Conservation (phyloP, 768 basidiomycete species). For the Pilatotrama ljubarskyi region DNA sequence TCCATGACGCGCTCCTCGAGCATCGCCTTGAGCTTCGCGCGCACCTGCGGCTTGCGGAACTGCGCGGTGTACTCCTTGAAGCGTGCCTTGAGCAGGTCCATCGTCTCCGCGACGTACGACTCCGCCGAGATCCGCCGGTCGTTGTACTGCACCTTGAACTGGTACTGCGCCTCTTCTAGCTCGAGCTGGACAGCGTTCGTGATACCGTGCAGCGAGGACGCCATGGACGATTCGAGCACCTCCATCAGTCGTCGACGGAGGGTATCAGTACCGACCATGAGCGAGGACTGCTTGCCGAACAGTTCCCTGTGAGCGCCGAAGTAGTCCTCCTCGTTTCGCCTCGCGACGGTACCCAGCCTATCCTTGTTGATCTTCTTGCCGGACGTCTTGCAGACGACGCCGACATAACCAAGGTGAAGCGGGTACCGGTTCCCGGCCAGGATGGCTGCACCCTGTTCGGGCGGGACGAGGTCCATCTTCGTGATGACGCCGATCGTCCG, state of each 20-base stretch:
- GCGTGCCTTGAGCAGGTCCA: slow-evolving; percentile 86
- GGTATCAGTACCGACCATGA: slow-evolving; percentile 92
- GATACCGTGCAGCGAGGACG: slow-evolving; percentile 91
- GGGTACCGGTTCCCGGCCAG: slow-evolving; percentile 91
- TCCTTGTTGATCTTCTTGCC: slow-evolving; percentile 55
- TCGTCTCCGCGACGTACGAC: slow-evolving; percentile 96
- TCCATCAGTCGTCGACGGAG: slow-evolving; percentile 92
- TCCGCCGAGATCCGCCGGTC: slow-evolving; percentile 93
- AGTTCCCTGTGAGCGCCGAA: slow-evolving; percentile 63
- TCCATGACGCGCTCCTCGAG: slow-evolving; percentile 97
- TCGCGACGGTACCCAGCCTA: slow-evolving; percentile 48
- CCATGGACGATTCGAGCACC: slow-evolving; percentile 97
- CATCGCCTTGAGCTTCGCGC: slow-evolving; percentile 86
- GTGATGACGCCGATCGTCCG: slow-evolving; percentile 97
- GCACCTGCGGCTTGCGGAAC: slow-evolving; percentile 87
- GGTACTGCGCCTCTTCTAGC: slow-evolving; percentile 94
- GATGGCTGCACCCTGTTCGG: slow-evolving; percentile 80
- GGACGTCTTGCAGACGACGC: slow-evolving; percentile 86
- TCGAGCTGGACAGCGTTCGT: slow-evolving; percentile 97
- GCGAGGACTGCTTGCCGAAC: slow-evolving; percentile 58
- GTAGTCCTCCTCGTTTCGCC: slow-evolving; percentile 63
- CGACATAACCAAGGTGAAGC: slow-evolving; percentile 96
- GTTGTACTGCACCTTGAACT: slow-evolving; percentile 99
- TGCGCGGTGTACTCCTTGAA: slow-evolving; percentile 85
- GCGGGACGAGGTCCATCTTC: slow-evolving; percentile 96